Percentiles rank a stretch among this genome's conserved stretches.
Conservation (phyloP, 2,329 filamentous ascomycete species). For the Sclerotinia spermophila region DNA sequence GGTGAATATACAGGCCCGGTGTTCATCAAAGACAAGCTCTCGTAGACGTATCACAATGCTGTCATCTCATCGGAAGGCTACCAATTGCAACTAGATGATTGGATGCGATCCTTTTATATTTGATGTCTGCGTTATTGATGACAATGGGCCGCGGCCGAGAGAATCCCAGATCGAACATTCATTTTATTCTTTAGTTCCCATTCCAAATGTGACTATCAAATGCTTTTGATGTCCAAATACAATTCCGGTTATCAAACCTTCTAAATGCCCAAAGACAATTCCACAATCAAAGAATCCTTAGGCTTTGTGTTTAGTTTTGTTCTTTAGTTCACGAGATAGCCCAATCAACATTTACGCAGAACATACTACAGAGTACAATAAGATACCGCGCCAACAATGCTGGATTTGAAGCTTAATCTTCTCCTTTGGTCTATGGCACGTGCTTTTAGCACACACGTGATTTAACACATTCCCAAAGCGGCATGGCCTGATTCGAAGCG, state of each 20-base stretch:
- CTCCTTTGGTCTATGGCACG: not conserved
- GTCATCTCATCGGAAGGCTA: not conserved
- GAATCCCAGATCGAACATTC: not conserved
- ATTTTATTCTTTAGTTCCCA: too few relatives aligned
- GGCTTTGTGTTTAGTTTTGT: not conserved
- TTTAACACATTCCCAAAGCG: not conserved
- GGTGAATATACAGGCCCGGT: too few relatives aligned
- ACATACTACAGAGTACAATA: not conserved
- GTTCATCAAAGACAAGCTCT: too few relatives aligned
- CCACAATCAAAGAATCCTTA: not conserved
- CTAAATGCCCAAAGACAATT: not conserved
- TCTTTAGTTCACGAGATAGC: not conserved
- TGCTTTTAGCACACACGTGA: not conserved
- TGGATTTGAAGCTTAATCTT: not conserved
- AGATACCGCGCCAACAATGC: not conserved
- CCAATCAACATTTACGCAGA: not conserved
- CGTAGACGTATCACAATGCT: not conserved
- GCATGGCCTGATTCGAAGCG: conserved; percentile 19
- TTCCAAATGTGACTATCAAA: not conserved
- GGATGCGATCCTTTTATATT: not conserved
- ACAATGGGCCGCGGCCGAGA: not conserved
- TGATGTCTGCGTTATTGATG: not conserved
- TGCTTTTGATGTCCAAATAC: not conserved
- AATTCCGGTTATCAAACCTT: too few relatives aligned
- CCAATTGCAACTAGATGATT: not conserved